Conservation (phyloP, 2,329 filamentous ascomycete genomes). For the Boeremia exigua region DNA sequence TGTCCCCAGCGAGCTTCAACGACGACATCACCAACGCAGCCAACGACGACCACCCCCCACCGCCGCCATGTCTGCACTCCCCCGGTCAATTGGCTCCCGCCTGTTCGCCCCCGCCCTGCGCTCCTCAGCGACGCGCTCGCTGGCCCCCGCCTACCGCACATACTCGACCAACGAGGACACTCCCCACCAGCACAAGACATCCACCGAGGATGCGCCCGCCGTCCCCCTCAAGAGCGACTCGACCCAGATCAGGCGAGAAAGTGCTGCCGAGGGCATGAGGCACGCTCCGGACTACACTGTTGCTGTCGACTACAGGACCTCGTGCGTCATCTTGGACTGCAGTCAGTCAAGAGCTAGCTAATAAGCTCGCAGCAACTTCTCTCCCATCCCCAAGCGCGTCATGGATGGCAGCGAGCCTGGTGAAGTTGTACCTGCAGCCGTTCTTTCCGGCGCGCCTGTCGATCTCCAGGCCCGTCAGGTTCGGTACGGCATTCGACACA, state of each 20-base stretch:
- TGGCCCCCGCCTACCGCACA: slow-evolving; percentile 38
- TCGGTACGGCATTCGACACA: slow-evolving; percentile 65
- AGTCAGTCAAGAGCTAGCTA: slow-evolving; percentile 21
- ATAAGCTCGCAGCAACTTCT: slow-evolving; percentile 72
- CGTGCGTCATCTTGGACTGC: slow-evolving; percentile 63
- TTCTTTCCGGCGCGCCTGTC: slow-evolving; percentile 88
- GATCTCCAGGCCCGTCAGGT: slow-evolving; percentile 95
- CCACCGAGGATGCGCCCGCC: slow-evolving; percentile 46
- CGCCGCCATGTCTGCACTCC: slow-evolving; percentile 48
- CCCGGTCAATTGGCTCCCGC: slow-evolving; percentile 49
- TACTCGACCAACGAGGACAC: slow-evolving; percentile 38
- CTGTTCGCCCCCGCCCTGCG: slow-evolving; percentile 46
- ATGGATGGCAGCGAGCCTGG: slow-evolving; percentile 89
- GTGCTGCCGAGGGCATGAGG: slow-evolving; percentile 57
- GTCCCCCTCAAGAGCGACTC: slow-evolving; percentile 47
- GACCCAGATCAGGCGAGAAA: slow-evolving; percentile 59
- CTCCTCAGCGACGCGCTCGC: slow-evolving; percentile 30
- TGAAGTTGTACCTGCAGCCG: slow-evolving; percentile 76
- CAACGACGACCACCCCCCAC: slow-evolving; percentile 23
- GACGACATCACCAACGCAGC: slow-evolving; percentile 26
- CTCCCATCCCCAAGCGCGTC: slow-evolving; percentile 85
- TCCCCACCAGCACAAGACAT: slow-evolving; percentile 39
- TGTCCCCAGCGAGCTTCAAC: slow-evolving; percentile 25
- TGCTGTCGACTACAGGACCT: slow-evolving; percentile 85
- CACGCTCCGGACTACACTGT: slow-evolving; percentile 84